Percentiles rank a stretch among this genome's conserved stretches.
Evolutionary conservation across 257 asterid species (phyloP).

Genomic region (Verbascum thapsus): DNA sequence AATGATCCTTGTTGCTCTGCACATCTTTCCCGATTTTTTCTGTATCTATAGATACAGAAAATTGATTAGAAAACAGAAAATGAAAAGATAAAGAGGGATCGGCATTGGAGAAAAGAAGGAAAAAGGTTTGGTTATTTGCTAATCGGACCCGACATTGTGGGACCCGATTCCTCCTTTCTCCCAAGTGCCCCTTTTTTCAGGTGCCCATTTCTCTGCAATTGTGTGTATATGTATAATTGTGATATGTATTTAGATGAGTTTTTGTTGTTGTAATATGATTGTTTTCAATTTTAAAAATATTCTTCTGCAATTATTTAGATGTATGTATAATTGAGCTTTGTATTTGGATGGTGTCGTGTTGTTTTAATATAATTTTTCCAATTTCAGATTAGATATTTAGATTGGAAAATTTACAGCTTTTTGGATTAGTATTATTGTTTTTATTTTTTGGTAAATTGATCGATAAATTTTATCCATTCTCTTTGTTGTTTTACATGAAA

Average conservation of each 20-base stretch:
- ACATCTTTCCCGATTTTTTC: constrained; percentile 20
- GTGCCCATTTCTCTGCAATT: constrained; percentile 21
- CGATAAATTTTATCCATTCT: constrained; percentile 16
- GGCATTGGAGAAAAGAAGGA: background rate
- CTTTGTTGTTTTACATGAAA: constrained; percentile 20
- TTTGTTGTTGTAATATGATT: too few relatives aligned
- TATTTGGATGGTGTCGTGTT: background rate
- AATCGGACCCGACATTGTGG: constrained; percentile 28
- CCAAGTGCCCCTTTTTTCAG: constrained; percentile 25
- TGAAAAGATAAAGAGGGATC: background rate
- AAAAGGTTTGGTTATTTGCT: constrained; percentile 19
- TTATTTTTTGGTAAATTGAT: background rate
- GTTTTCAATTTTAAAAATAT: too few relatives aligned
- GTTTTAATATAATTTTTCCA: too few relatives aligned
- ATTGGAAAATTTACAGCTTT: constrained; percentile 21
- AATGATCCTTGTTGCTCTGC: constrained; percentile 1
- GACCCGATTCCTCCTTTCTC: constrained; percentile 39
- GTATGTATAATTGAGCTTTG: constrained; percentile 6
- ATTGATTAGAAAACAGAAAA: background rate
- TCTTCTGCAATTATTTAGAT: background rate
- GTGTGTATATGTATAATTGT: constrained; percentile 9
- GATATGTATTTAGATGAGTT: background rate
- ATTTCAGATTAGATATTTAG: too few relatives aligned
- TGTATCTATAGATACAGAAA: constrained; percentile 36
- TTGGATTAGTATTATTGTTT: constrained; percentile 20